Conservation (phyloP, 2,329 filamentous ascomycete species). For the Stemphylium vesicarium region DNA sequence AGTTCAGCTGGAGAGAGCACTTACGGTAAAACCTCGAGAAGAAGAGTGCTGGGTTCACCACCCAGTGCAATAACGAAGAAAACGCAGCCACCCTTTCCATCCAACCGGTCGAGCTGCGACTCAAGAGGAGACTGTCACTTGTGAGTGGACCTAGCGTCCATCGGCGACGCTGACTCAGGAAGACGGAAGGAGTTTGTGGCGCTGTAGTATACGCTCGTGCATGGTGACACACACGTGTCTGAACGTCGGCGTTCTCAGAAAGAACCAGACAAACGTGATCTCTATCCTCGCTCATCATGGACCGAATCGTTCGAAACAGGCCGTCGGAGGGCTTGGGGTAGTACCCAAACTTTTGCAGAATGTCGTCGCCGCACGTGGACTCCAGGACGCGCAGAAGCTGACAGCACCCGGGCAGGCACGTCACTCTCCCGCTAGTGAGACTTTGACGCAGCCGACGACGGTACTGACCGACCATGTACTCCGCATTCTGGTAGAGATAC, state of each 20-base stretch:
- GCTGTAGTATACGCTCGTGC: conserved; percentile 7
- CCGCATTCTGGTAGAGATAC: conserved; percentile 9
- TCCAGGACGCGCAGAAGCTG: conserved; percentile 2
- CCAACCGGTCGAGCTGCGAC: conserved; percentile 5
- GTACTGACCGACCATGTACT: conserved; percentile 9
- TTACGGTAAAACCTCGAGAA: conserved; percentile 4
- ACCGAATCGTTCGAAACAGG: conserved; percentile 6
- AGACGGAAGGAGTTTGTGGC: not conserved
- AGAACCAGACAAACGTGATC: conserved; percentile 10
- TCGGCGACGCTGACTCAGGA: conserved; percentile 9
- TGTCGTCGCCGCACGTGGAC: conserved; percentile 5
- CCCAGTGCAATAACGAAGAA: conserved; percentile 2
- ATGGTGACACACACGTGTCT: conserved; percentile 3
- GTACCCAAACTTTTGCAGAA: conserved; percentile 5
- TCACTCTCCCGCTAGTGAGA: conserved; percentile 8
- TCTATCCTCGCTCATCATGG: conserved; percentile 12
- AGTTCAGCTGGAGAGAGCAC: not conserved
- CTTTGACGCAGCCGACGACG: conserved; percentile 10
- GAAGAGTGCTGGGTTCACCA: conserved; percentile 2
- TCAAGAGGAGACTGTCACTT: conserved; percentile 4
- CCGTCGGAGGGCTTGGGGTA: conserved; percentile 6
- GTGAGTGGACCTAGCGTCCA: conserved; percentile 12
- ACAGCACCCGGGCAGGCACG: conserved; percentile 9
- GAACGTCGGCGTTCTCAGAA: conserved; percentile 3
- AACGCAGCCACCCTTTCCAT: conserved; percentile 6